phyloP scores from a whole-genome alignment of 2,329 filamentous ascomycete species.

The Amylocarpus encephaloides region DNA sequence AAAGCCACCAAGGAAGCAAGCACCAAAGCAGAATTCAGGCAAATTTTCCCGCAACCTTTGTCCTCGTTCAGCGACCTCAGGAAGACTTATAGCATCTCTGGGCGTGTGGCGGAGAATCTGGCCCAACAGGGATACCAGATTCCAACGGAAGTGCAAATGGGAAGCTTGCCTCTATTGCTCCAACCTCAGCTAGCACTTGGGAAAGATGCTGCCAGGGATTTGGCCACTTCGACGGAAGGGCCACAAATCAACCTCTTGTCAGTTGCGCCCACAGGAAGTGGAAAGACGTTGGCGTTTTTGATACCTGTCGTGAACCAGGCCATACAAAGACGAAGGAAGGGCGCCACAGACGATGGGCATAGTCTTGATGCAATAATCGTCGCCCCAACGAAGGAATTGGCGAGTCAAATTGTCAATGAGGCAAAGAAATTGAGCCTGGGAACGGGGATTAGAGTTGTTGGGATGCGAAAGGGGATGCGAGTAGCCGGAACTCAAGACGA shows the following conservation, averaged over 20 bases:
- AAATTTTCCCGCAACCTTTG: constrained; percentile 73
- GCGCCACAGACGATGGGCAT: constrained; percentile 38
- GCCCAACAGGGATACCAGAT: constrained; percentile 75
- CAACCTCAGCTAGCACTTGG: constrained; percentile 45
- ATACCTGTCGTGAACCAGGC: constrained; percentile 80
- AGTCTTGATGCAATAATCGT: constrained; percentile 63
- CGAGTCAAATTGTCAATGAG: constrained; percentile 76
- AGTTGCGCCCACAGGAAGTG: constrained; percentile 90
- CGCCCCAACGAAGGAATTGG: constrained; percentile 73
- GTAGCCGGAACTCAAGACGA: constrained; percentile 42
- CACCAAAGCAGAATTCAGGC: constrained; percentile 46
- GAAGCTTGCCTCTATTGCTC: constrained; percentile 72
- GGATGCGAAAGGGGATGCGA: constrained; percentile 80
- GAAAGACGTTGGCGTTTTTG: constrained; percentile 90
- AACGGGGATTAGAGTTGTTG: constrained; percentile 71
- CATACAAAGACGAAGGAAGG: constrained; percentile 44
- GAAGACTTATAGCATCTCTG: constrained; percentile 65
- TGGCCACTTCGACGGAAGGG: constrained; percentile 26
- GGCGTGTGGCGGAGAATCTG: constrained; percentile 70
- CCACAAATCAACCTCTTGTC: constrained; percentile 66
- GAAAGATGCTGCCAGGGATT: constrained; percentile 29
- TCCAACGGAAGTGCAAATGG: constrained; percentile 92
- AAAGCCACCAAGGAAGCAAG: constrained; percentile 32
- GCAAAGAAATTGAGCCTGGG: constrained; percentile 72
- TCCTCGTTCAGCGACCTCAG: constrained; percentile 69